phyloP scores from a whole-genome alignment of 768 basidiomycete species.

The Trametes sanguinea region DNA sequence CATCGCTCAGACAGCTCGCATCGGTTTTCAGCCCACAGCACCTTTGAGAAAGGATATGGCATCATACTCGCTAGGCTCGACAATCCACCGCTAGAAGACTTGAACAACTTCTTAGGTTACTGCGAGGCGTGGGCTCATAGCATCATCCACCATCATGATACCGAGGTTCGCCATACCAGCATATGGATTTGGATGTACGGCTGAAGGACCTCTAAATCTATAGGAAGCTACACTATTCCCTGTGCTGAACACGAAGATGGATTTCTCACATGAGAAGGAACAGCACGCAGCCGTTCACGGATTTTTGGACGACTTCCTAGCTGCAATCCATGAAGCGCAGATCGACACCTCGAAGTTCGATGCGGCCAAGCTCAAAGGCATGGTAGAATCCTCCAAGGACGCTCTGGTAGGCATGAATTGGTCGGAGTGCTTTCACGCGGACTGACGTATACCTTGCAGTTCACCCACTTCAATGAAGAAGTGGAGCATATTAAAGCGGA shows the following conservation, averaged over 20 bases:
- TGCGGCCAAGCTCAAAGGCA: conserved; percentile 25
- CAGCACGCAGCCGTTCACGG: conserved; percentile 40
- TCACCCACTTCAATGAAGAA: conserved; percentile 41
- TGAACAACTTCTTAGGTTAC: conserved; percentile 44
- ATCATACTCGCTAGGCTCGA: conserved; percentile 39
- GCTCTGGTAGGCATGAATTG: too few species aligned
- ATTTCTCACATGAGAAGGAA: conserved; percentile 39
- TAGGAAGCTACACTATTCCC: conserved; percentile 40
- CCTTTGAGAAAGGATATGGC: conserved; percentile 26
- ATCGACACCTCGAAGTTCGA: conserved; percentile 32
- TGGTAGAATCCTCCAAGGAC: conserved; percentile 33
- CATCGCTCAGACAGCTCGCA: too few species aligned
- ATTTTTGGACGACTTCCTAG: conserved; percentile 32
- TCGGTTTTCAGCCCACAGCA: too few species aligned
- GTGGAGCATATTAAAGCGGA: conserved; percentile 36
- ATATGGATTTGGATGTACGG: too few species aligned
- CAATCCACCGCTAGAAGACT: conserved; percentile 38
- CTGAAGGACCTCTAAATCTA: background rate
- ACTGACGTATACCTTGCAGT: conserved; percentile 26
- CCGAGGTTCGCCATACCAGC: conserved; percentile 26
- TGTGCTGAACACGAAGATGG: conserved; percentile 39
- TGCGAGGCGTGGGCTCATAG: conserved; percentile 34
- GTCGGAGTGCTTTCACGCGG: too few species aligned
- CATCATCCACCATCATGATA: conserved; percentile 40
- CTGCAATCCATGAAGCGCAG: conserved; percentile 21